These are phyloP conservation scores for Phialophora verrucosa DNA, from an alignment of 2,329 filamentous ascomycete species.

Conservation along the genomic window DNA sequence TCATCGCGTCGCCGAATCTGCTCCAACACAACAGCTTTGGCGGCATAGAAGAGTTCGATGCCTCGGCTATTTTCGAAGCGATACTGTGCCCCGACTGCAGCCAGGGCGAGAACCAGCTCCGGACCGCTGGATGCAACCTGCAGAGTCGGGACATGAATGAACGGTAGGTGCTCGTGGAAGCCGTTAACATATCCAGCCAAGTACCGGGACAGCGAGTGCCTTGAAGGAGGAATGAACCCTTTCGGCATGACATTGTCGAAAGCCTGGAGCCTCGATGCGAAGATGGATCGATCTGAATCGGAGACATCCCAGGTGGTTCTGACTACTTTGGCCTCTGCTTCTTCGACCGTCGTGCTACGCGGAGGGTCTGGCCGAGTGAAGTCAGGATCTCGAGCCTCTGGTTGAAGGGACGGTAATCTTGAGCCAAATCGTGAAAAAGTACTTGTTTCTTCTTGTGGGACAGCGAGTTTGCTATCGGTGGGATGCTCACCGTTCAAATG, in stretches of 20 bases:
- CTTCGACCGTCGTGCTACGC: constrained; percentile 48
- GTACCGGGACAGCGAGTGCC: constrained; percentile 56
- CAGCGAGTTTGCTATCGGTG: constrained; percentile 46
- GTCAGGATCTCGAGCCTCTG: constrained; percentile 53
- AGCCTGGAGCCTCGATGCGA: constrained; percentile 52
- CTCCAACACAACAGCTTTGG: constrained; percentile 60
- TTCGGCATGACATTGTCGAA: constrained; percentile 55
- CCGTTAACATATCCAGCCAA: constrained; percentile 60
- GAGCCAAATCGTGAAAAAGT: constrained; percentile 58
- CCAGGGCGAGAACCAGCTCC: constrained; percentile 58
- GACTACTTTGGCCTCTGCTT: constrained; percentile 44
- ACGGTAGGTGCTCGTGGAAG: constrained; percentile 58
- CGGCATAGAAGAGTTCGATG: constrained; percentile 63
- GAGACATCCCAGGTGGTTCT: constrained; percentile 55
- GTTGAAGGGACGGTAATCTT: constrained; percentile 54
- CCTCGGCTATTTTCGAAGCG: constrained; percentile 57
- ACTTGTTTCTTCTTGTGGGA: constrained; percentile 47
- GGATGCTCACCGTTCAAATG: constrained; percentile 50
- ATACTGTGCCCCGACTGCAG: constrained; percentile 57
- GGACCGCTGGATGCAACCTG: constrained; percentile 53
- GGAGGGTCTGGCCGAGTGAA: constrained; percentile 43
- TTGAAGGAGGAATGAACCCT: constrained; percentile 56
- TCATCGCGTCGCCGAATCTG: constrained; percentile 59
- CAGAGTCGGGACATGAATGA: constrained; percentile 58
- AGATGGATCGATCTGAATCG: constrained; percentile 53